These are phyloP conservation scores for Arthrinium puccinioides DNA, from an alignment of 2,329 filamentous ascomycete species.

Conservation along the genomic window DNA sequence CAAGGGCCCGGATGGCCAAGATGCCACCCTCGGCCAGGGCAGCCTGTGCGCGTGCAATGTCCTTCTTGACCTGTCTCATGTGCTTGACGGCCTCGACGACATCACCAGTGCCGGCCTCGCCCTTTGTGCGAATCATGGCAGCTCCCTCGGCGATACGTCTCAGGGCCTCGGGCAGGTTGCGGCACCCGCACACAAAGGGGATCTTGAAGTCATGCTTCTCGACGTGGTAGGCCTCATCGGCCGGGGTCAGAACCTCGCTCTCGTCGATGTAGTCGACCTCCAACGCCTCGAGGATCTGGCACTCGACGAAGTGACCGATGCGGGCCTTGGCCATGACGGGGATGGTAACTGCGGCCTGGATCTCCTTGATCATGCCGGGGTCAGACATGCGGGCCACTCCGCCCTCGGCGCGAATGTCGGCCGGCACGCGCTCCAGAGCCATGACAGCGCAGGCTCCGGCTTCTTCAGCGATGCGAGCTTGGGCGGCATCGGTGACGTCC, in stretches of 20 bases:
- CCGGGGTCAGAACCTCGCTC: conserved; percentile 93
- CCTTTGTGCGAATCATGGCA: conserved; percentile 98
- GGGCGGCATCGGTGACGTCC: conserved; percentile 92
- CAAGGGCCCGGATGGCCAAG: conserved; percentile 57
- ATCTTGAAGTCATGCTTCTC: conserved; percentile 76
- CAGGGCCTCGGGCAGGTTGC: conserved; percentile 88
- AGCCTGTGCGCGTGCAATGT: conserved; percentile 74
- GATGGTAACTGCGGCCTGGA: conserved; percentile 90
- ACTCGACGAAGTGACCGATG: conserved; percentile 97
- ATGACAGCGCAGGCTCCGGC: conserved; percentile 95
- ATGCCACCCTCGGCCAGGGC: conserved; percentile 54
- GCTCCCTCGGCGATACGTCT: conserved; percentile 87
- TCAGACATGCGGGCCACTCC: conserved; percentile 97
- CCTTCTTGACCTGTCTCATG: conserved; percentile 80
- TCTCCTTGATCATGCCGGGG: conserved; percentile 88
- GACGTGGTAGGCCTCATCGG: conserved; percentile 85
- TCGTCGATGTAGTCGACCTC: conserved; percentile 98
- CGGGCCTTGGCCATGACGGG: conserved; percentile 99
- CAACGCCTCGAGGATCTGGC: conserved; percentile 92
- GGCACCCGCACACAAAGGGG: conserved; percentile 94
- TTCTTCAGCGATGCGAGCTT: conserved; percentile 95
- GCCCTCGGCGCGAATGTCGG: conserved; percentile 87
- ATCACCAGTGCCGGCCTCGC: conserved; percentile 94
- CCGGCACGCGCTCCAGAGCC: conserved; percentile 95
- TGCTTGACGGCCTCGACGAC: conserved; percentile 95